Evolutionary conservation across 2,329 filamentous ascomycete genomes (phyloP).

Genomic region (Blastomyces silverae): DNA sequence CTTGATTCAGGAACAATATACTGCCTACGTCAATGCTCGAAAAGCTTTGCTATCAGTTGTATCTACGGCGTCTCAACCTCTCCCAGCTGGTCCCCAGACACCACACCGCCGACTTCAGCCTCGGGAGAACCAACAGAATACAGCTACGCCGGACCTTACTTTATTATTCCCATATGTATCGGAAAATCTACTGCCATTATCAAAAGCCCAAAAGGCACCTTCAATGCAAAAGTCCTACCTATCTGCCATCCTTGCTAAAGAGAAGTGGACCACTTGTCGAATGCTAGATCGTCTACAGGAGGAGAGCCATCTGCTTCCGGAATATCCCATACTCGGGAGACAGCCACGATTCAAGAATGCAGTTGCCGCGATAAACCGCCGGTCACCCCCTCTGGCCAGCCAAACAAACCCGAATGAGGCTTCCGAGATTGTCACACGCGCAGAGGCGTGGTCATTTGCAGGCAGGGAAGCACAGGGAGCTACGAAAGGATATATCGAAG

Average conservation of each 20-base stretch:
- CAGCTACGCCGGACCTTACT: constrained; percentile 12
- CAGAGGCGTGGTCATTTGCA: constrained; percentile 39
- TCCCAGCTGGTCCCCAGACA: constrained; percentile 23
- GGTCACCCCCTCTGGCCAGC: constrained; percentile 17
- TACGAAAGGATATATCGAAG: constrained; percentile 32
- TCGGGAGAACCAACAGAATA: not conserved
- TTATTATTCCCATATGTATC: constrained; percentile 29
- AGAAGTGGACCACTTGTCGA: constrained; percentile 33
- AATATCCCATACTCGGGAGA: constrained; percentile 35
- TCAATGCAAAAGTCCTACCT: constrained; percentile 36
- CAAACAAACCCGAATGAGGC: constrained; percentile 22
- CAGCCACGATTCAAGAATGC: constrained; percentile 35
- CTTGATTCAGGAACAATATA: constrained; percentile 34
- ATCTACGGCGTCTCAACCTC: constrained; percentile 33
- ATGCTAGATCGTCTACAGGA: constrained; percentile 37
- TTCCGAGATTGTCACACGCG: constrained; percentile 32
- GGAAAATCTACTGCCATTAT: constrained; percentile 32
- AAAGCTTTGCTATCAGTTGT: constrained; percentile 33
- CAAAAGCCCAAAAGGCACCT: constrained; percentile 34
- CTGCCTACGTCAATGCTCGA: constrained; percentile 33
- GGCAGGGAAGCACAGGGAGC: constrained; percentile 30
- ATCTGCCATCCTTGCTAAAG: constrained; percentile 34
- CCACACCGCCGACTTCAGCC: not conserved
- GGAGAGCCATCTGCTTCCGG: constrained; percentile 40
- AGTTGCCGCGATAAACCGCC: constrained; percentile 26